Conservation (phyloP, 768 basidiomycete species). For the Rhizopogon vulgaris region DNA sequence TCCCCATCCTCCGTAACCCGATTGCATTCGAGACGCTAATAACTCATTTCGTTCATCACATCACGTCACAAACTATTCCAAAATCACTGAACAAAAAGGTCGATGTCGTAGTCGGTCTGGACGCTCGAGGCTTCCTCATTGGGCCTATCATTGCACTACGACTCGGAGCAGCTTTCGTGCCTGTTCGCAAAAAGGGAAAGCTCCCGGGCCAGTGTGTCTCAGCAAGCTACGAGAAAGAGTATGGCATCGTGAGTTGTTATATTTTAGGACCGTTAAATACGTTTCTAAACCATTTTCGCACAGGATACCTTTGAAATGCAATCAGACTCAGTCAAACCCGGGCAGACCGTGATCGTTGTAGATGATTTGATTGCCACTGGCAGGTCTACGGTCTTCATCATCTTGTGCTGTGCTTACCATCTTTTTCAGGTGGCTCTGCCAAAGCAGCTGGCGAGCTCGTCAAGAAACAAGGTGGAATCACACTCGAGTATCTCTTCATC, state of each 20-base stretch:
- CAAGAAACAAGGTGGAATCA: slow-evolving; percentile 72
- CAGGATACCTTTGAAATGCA: slow-evolving; percentile 98
- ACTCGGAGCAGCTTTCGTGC: slow-evolving; percentile 91
- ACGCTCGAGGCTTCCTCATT: slow-evolving; percentile 92
- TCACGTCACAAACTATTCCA: slow-evolving; percentile 73
- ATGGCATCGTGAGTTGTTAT: slow-evolving; percentile 59
- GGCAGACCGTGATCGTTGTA: slow-evolving; percentile 80
- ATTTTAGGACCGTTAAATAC: background rate
- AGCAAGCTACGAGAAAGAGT: slow-evolving; percentile 86
- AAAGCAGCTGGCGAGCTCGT: slow-evolving; percentile 89
- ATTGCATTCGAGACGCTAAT: slow-evolving; percentile 85
- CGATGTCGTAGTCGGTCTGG: slow-evolving; percentile 91
- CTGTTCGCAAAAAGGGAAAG: slow-evolving; percentile 91
- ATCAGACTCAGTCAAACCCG: slow-evolving; percentile 71
- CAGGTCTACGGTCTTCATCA: slow-evolving; percentile 23
- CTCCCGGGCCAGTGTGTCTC: slow-evolving; percentile 81
- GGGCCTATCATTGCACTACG: slow-evolving; percentile 90
- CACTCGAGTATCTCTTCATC: slow-evolving; percentile 91
- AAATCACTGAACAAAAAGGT: slow-evolving; percentile 57
- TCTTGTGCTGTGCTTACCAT: background rate
- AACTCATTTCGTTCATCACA: slow-evolving; percentile 80
- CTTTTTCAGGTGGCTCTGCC: slow-evolving; percentile 76
- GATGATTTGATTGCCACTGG: slow-evolving; percentile 98
- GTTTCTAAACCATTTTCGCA: background rate
- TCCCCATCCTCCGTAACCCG: slow-evolving; percentile 86